These are phyloP conservation scores for Ramaria rubella DNA, from an alignment of 768 basidiomycete species.

Conservation along the genomic window DNA sequence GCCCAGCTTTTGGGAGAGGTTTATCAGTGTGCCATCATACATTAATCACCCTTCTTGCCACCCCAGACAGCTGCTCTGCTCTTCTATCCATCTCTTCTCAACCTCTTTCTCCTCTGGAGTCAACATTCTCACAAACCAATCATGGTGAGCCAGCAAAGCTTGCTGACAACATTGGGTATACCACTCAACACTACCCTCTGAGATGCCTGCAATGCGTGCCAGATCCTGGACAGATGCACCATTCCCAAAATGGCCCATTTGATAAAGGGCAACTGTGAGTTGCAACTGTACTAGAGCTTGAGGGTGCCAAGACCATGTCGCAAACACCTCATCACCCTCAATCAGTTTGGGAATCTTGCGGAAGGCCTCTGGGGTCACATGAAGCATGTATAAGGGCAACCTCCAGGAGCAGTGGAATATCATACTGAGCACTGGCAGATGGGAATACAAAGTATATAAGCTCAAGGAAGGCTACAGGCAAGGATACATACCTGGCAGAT, in stretches of 20 bases:
- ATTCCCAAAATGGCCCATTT: slow-evolving; percentile 27
- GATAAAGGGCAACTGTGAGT: slow-evolving; percentile 25
- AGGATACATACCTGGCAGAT: no score
- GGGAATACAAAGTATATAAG: no score
- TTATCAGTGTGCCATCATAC: slow-evolving; percentile 32
- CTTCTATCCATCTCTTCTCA: slow-evolving; percentile 32
- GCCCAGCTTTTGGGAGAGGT: slow-evolving; percentile 23
- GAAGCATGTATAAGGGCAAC: no score
- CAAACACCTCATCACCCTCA: slow-evolving; percentile 24
- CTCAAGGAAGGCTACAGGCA: no score
- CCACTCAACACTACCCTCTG: slow-evolving; percentile 25
- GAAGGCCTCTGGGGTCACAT: slow-evolving; percentile 24
- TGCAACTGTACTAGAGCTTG: slow-evolving; percentile 27
- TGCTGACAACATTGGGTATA: slow-evolving; percentile 25
- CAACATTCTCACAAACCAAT: slow-evolving; percentile 24
- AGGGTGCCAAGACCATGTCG: slow-evolving; percentile 21
- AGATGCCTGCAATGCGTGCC: slow-evolving; percentile 22
- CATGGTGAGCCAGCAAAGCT: slow-evolving; percentile 28
- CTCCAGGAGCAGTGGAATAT: no score
- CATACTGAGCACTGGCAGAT: no score
- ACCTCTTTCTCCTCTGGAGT: slow-evolving; percentile 28
- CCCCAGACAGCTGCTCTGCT: slow-evolving; percentile 13
- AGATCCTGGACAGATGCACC: slow-evolving; percentile 25
- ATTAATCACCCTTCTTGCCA: slow-evolving; percentile 33
- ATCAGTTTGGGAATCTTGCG: slow-evolving; percentile 24